Percentiles rank a stretch among this genome's conserved stretches.
Conservation (phyloP, 2,329 filamentous ascomycete species). For the Phoma sp. region DNA sequence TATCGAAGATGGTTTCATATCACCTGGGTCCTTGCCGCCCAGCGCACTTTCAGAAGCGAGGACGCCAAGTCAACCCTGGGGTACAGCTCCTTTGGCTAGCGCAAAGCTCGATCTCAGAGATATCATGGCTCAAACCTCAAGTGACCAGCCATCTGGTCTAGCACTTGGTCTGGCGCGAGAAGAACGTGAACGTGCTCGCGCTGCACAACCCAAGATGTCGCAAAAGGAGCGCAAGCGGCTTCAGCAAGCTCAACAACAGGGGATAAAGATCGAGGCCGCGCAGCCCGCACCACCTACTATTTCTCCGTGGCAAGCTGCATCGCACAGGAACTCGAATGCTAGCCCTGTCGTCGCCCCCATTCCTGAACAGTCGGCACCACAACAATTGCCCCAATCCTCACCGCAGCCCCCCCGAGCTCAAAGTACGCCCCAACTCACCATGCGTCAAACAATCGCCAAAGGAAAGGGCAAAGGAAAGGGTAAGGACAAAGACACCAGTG, state of each 20-base stretch:
- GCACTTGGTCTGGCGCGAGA: conserved; percentile 59
- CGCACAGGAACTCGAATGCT: conserved; percentile 39
- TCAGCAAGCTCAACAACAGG: conserved; percentile 47
- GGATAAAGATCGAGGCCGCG: conserved; percentile 35
- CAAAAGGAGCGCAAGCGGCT: conserved; percentile 86
- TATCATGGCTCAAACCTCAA: conserved; percentile 71
- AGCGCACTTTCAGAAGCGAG: conserved; percentile 30
- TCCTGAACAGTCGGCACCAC: conserved; percentile 7
- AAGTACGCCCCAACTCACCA: conserved; percentile 62
- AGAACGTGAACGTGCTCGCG: conserved; percentile 45
- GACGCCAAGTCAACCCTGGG: conserved; percentile 58
- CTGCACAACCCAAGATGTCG: conserved; percentile 69
- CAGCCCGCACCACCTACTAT: conserved; percentile 38
- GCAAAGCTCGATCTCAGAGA: conserved; percentile 76
- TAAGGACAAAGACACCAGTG: conserved; percentile 31
- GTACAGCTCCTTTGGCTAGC: conserved; percentile 59
- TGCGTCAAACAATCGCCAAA: conserved; percentile 64
- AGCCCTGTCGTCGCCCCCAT: conserved; percentile 22
- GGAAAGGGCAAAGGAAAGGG: conserved; percentile 33
- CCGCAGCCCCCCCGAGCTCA: conserved; percentile 26
- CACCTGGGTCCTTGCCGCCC: conserved; percentile 31
- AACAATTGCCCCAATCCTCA: conserved; percentile 14
- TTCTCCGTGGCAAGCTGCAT: conserved; percentile 45
- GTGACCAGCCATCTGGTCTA: conserved; percentile 58
- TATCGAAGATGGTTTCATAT: conserved; percentile 13